Evolutionary conservation across 2,329 filamentous ascomycete species (phyloP), one percentile per base, ranked within the genome.

Genomic region (Cytospora schulzeri): DNA sequence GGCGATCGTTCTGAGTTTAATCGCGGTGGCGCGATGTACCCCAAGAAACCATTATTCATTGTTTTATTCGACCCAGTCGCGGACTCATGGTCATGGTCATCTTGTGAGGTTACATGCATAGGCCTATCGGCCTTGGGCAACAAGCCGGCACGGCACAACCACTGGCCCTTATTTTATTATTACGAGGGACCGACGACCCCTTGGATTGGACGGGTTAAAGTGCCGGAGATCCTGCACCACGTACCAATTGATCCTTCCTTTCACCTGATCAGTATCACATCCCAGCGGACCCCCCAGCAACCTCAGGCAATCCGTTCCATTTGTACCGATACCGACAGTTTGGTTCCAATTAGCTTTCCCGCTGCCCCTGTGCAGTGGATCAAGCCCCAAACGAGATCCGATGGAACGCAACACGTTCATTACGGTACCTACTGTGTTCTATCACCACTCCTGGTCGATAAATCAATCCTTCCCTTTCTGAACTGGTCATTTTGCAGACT

Each of bases 311-410:
- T 22, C 45, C 41, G 41, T n/a, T 17, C 51, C 50, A 2, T 2
- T 48, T n/a, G 33, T 38, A 29, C 57, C 62, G 65, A 66, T 58
- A 64, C 65, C 65, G 65, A 66, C 65, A 66, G 62, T 53, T 19
- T 66, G 65, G 65, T 60, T 60, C 62, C 57, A 50, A 55, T 57
- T 66, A 64, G 62, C 65, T 62, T 66, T 66, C 65, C 65, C 65
- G 65, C 65, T 45, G 59, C 65, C 65, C 65, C 65, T 66, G 65
- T 58, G 62, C 45, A 62, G 45, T 48, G 45, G 45, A 48, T 48
- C 65, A 57, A 61, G 62, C 59, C 48, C 35, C 52, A 61, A 53
- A 35, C 53, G 51, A 62, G 58, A 63, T 58, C 61, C 55, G 51
- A 61, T 64, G 52, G 38, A 60, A 55, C 60, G 52, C 55, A 29